phyloP scores from a whole-genome alignment of 768 basidiomycete species.

The Mycena vulgaris region DNA sequence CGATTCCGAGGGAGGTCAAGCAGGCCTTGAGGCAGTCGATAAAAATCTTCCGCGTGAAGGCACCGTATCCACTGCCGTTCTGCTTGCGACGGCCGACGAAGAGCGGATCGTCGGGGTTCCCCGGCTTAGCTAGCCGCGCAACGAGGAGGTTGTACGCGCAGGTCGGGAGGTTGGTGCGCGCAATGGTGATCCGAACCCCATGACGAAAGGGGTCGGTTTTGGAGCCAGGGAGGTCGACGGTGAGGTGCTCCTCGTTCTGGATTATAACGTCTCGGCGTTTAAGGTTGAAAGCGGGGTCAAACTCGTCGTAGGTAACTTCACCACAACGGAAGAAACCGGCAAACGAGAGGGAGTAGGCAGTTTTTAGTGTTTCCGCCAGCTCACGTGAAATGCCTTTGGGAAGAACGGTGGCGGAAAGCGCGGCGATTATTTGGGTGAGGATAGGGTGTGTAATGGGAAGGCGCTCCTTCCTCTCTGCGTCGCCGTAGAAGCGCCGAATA shows the following conservation, averaged over 20 bases:
- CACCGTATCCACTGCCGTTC: neutral
- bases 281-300: constrained; percentile 6
- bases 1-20: neutral
- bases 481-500: constrained; percentile 9
- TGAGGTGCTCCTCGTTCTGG: neutral
- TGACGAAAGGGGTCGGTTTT: constrained; percentile 19
- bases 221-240: constrained; percentile 13
- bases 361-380: constrained; percentile 10
- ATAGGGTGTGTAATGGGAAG: constrained; percentile 15
- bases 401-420: neutral
- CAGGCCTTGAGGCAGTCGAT: constrained; percentile 9
- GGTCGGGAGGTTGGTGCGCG: constrained; percentile 13
- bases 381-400: constrained; percentile 10
- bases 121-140: constrained; percentile 2
- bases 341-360: constrained; percentile 4
- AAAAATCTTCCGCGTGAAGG: constrained; percentile 19
- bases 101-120: constrained; percentile 7
- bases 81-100: neutral
- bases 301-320: constrained; percentile 13
- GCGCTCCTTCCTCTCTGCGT: constrained; percentile 5
- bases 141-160: constrained; percentile 7
- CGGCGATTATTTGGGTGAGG: constrained; percentile 3
- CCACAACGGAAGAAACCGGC: constrained; percentile 14
- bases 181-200: constrained; percentile 4
- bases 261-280: constrained; percentile 22